Evolutionary conservation across 306 rosid species (phyloP).

Genomic region (Corylus americana): DNA sequence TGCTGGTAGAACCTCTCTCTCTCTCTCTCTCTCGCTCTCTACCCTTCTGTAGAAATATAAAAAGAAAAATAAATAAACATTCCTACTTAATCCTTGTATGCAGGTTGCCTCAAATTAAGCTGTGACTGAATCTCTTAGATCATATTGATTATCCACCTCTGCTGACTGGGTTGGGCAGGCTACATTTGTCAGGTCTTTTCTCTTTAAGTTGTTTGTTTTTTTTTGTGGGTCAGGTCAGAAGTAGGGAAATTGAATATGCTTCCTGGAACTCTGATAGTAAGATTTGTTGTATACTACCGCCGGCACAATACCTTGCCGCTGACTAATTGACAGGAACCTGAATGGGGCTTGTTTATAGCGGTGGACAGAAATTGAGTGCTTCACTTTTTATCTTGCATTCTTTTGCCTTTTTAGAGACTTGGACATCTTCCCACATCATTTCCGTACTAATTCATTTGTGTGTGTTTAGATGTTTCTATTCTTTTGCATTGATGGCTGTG

Average conservation of each 20-base stretch:
- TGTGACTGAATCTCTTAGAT: conserved; percentile 25
- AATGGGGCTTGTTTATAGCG: conserved; percentile 31
- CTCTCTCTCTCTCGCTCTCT: neutral
- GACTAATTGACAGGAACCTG: conserved; percentile 26
- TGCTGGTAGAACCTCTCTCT: conserved; percentile 16
- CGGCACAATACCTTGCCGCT: conserved; percentile 28
- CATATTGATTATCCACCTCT: conserved; percentile 24
- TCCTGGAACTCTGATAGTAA: conserved; percentile 36
- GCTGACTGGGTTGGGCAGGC: conserved; percentile 25
- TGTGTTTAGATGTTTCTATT: conserved; percentile 5
- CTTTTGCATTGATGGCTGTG: neutral
- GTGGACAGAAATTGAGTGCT: conserved; percentile 36
- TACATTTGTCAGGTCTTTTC: conserved; percentile 17
- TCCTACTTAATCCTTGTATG: conserved; percentile 18
- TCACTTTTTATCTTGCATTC: conserved; percentile 26
- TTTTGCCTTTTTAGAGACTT: conserved; percentile 18
- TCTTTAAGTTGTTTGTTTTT: conserved; percentile 23
- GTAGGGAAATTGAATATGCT: conserved; percentile 32
- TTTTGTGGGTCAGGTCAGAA: conserved; percentile 24
- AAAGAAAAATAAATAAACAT: neutral
- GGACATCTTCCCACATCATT: neutral
- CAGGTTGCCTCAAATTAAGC: conserved; percentile 29
- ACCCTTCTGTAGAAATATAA: neutral
- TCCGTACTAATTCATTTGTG: neutral
- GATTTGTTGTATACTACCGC: conserved; percentile 48